Conservation (phyloP, 495 filamentous ascomycete species). For the Filosporella fistucella region DNA sequence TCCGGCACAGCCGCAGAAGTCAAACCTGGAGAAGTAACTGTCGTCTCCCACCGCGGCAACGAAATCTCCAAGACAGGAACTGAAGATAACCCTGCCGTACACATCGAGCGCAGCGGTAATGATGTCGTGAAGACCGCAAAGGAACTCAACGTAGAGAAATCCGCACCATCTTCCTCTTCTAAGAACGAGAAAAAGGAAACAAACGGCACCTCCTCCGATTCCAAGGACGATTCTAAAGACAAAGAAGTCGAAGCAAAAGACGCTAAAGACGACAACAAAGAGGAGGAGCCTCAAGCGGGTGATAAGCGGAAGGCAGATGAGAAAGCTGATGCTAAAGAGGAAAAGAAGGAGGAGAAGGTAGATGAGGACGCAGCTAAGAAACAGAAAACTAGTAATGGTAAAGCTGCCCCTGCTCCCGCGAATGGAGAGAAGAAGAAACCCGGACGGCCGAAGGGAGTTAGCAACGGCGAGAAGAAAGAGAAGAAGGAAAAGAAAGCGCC, state of each 20-base stretch:
- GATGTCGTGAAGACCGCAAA: conserved; percentile 58
- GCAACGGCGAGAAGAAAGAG: conserved; percentile 4
- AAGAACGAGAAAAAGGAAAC: conserved; percentile 1
- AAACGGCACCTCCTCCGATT: conserved; percentile 13
- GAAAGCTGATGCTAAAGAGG: conserved; percentile 1
- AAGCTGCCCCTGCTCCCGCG: conserved; percentile 1
- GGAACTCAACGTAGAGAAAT: conserved; percentile 45
- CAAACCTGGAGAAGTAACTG: conserved; percentile 47
- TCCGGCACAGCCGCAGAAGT: conserved; percentile 54
- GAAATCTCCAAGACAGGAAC: conserved; percentile 55
- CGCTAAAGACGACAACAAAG: conserved; percentile 24
- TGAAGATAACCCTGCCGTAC: conserved; percentile 53
- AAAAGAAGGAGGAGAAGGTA: conserved; percentile 5
- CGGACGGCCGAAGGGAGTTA: conserved; percentile 12
- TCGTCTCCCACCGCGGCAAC: conserved; percentile 57
- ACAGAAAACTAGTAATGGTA: conserved; percentile 17
- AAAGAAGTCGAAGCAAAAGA: conserved; percentile 26
- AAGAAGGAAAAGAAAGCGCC: conserved; percentile 24
- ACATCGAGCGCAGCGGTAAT: conserved; percentile 50
- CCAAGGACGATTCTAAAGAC: conserved; percentile 14
- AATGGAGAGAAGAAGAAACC: conserved; percentile 19
- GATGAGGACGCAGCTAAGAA: conserved; percentile 19
- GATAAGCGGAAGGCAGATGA: conserved; percentile 24
- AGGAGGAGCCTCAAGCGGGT: conserved; percentile 15
- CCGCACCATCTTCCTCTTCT: conserved; percentile 8